Conservation (phyloP, 306 rosid genomes). For the Biancaea sappan region DNA sequence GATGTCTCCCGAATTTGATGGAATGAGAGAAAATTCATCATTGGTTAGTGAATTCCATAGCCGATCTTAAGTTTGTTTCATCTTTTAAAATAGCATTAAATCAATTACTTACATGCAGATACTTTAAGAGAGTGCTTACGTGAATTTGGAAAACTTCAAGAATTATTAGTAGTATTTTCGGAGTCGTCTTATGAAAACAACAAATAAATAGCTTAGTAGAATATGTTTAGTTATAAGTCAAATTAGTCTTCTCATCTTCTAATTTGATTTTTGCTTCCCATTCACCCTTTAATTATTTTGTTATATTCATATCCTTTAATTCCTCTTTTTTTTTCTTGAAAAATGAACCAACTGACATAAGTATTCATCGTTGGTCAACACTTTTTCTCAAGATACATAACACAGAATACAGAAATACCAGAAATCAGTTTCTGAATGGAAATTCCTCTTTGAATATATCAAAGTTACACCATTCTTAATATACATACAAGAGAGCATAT, state of each 20-base stretch:
- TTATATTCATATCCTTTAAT: no score
- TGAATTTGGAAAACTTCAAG: not conserved
- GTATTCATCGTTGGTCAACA: not conserved
- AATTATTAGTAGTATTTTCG: not conserved
- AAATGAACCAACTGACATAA: no score
- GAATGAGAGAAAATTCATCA: not conserved
- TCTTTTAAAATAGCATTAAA: not conserved
- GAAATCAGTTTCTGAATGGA: not conserved
- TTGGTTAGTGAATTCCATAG: not conserved
- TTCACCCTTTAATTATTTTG: no score
- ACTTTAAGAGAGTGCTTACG: not conserved
- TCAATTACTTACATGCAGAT: no score
- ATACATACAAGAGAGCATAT: not conserved
- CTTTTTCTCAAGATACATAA: not conserved
- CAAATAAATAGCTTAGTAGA: not conserved
- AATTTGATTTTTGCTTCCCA: no score
- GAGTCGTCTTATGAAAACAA: not conserved
- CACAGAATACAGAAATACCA: slow-evolving; percentile 14
- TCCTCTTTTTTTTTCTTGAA: no score
- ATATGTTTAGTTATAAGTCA: no score
- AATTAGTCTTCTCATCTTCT: no score
- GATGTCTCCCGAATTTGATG: not conserved
- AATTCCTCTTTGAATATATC: slow-evolving; percentile 9
- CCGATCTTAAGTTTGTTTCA: not conserved
- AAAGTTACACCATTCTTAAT: slow-evolving; percentile 9